phyloP scores from a whole-genome alignment of 331 rosid species.

The Quercus tomentella region DNA sequence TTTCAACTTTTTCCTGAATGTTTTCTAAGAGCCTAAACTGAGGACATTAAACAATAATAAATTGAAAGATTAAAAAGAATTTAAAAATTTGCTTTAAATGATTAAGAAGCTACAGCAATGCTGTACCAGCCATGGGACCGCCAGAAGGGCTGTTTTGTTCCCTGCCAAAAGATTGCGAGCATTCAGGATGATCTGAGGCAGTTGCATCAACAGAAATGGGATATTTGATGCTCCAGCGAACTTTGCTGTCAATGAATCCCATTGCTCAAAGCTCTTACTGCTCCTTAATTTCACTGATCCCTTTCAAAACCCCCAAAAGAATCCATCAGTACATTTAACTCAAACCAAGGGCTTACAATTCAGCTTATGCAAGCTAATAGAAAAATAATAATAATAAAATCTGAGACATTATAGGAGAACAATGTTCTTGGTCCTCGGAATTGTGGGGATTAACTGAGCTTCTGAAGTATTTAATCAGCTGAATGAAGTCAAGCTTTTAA shows the following conservation, averaged over 20 bases:
- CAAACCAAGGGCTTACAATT: neutral
- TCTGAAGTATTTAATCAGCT: neutral
- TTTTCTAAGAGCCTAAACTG: neutral
- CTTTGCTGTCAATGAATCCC: constrained; percentile 81
- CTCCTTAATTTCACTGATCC: constrained; percentile 36
- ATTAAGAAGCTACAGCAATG: neutral
- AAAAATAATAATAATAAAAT: neutral
- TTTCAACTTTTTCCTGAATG: neutral
- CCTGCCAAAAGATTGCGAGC: constrained; percentile 71
- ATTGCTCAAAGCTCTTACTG: constrained; percentile 51
- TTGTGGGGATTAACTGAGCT: neutral
- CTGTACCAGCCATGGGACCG: constrained; percentile 90
- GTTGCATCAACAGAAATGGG: constrained; percentile 77
- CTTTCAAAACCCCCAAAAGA: constrained; percentile 33
- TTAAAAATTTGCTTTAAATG: neutral
- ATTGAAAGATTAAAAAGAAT: neutral
- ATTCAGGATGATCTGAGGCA: constrained; percentile 86
- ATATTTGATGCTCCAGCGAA: constrained; percentile 81
- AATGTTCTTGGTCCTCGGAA: neutral
- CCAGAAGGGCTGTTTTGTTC: constrained; percentile 64
- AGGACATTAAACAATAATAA: neutral
- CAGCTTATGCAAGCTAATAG: neutral
- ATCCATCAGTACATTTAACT: constrained; percentile 6
- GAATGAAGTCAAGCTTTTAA: neutral
- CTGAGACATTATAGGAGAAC: neutral